phyloP scores from a whole-genome alignment of 208 protist genomes.

The Leishmania lainsoni region DNA sequence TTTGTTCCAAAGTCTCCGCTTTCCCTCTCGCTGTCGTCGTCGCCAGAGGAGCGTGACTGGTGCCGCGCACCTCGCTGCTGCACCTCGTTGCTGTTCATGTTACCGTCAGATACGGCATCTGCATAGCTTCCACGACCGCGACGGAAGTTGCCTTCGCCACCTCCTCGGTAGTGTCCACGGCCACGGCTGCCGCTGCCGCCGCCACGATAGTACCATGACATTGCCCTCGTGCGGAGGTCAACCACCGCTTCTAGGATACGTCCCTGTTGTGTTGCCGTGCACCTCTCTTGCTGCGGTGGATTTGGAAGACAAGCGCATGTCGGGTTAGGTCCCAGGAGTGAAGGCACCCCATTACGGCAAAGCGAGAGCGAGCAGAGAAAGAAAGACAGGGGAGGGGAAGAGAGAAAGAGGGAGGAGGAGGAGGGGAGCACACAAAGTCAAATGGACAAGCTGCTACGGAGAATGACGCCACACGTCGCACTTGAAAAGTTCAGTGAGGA shows the following conservation, averaged over 20 bases:
- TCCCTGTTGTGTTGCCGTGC: not conserved
- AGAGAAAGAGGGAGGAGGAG: not conserved
- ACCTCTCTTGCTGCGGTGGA: not conserved
- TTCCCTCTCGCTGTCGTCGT: slow-evolving; percentile 13
- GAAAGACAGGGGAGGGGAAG: not conserved
- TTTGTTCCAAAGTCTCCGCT: not conserved
- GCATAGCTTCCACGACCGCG: slow-evolving; percentile 11
- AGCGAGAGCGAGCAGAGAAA: not conserved
- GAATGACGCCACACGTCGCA: not conserved
- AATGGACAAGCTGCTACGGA: not conserved
- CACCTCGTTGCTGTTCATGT: not conserved
- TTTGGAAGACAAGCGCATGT: not conserved
- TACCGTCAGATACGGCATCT: not conserved
- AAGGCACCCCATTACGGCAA: not conserved
- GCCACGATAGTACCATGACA: slow-evolving; percentile 21
- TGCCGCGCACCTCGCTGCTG: slow-evolving; percentile 1
- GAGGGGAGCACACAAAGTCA: not conserved
- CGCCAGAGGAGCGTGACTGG: slow-evolving; percentile 4
- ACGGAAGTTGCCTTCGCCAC: not conserved
- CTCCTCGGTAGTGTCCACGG: not conserved
- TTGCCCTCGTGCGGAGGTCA: not conserved
- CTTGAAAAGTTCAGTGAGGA: not conserved
- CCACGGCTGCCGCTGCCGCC: not conserved
- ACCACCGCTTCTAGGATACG: not conserved
- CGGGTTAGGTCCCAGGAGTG: not conserved